A percentile compares a stretch with the other conserved stretches of the same genome.
Conservation (phyloP, 768 basidiomycete species). For the Pisolithus marmoratus region DNA sequence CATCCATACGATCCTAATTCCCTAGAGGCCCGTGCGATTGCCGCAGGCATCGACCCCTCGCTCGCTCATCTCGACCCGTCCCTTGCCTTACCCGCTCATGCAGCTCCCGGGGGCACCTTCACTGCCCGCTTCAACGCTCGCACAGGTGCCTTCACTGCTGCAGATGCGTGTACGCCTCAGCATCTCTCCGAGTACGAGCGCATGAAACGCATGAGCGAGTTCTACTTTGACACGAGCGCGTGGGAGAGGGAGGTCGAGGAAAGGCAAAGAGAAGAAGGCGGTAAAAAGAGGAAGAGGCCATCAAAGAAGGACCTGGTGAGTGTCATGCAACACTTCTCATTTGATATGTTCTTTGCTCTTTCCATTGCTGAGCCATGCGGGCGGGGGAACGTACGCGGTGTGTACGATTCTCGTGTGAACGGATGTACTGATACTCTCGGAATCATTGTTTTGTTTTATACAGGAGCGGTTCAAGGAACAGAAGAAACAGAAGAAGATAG, state of each 20-base stretch:
- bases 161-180: slow-evolving; percentile 63
- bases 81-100: slow-evolving; percentile 29
- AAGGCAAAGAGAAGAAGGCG: slow-evolving; percentile 39
- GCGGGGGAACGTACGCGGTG: slow-evolving; percentile 5
- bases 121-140: slow-evolving; percentile 78
- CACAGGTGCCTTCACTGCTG: slow-evolving; percentile 67
- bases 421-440: slow-evolving; percentile 20
- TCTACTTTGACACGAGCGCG: slow-evolving; percentile 78
- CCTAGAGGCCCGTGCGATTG: slow-evolving; percentile 63
- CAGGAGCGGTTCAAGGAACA: slow-evolving; percentile 84
- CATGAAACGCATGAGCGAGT: slow-evolving; percentile 74
- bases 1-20: slow-evolving; percentile 34
- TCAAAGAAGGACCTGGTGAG: slow-evolving; percentile 82
- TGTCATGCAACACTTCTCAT: slow-evolving; percentile 9
- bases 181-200: slow-evolving; percentile 80
- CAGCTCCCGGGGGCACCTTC: slow-evolving; percentile 37
- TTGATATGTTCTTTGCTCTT: slow-evolving; percentile 1
- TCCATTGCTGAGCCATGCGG: slow-evolving; percentile 13
- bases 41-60: slow-evolving; percentile 79
- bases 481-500: slow-evolving; percentile 76
- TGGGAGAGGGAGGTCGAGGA: slow-evolving; percentile 71
- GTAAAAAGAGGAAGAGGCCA: slow-evolving; percentile 72
- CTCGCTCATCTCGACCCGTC: slow-evolving; percentile 78
- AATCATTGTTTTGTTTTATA: slow-evolving; percentile 5
- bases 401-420: slow-evolving; percentile 6